phyloP scores from a whole-genome alignment of 2,329 filamentous ascomycete genomes.

The Exutisphaerella laricina region DNA sequence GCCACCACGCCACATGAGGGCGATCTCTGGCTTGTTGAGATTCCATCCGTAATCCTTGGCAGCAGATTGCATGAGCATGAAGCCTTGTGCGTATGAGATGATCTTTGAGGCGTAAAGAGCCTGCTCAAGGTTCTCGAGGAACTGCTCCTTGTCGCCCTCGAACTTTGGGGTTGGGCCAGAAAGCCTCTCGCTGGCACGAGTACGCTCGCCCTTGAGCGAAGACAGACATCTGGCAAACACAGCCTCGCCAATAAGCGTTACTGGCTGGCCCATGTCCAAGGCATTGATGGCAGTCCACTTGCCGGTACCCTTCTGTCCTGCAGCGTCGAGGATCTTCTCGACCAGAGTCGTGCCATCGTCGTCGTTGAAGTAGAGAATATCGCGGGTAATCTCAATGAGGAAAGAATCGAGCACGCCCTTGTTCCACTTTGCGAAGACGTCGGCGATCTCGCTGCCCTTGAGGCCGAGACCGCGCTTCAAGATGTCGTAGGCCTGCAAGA shows the following conservation, averaged over 20 bases:
- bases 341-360: constrained; percentile 85
- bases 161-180: constrained; percentile 73
- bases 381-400: constrained; percentile 97
- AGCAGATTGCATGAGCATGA: constrained; percentile 99
- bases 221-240: constrained; percentile 94
- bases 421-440: constrained; percentile 95
- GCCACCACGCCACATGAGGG: constrained; percentile 99
- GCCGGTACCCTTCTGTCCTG: constrained; percentile 98
- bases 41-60: constrained; percentile 97
- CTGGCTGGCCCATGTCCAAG: constrained; percentile 95
- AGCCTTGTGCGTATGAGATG: constrained; percentile 98
- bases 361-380: constrained; percentile 98
- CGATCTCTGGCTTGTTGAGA: constrained; percentile 99
- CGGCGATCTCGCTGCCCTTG: constrained; percentile 88
- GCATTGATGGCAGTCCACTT: constrained; percentile 99
- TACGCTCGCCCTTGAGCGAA: constrained; percentile 89
- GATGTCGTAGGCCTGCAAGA: constrained; percentile 86
- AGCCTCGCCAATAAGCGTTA: constrained; percentile 95
- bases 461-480: constrained; percentile 96
- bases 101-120: constrained; percentile 99
- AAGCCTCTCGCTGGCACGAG: constrained; percentile 72
- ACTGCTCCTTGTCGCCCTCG: constrained; percentile 82
- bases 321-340: constrained; percentile 98
- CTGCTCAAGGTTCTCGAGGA: constrained; percentile 97
- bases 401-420: constrained; percentile 97